Conservation (phyloP, 1,284 basidiomycete genomes). For the Cystobasidium pallidum region DNA sequence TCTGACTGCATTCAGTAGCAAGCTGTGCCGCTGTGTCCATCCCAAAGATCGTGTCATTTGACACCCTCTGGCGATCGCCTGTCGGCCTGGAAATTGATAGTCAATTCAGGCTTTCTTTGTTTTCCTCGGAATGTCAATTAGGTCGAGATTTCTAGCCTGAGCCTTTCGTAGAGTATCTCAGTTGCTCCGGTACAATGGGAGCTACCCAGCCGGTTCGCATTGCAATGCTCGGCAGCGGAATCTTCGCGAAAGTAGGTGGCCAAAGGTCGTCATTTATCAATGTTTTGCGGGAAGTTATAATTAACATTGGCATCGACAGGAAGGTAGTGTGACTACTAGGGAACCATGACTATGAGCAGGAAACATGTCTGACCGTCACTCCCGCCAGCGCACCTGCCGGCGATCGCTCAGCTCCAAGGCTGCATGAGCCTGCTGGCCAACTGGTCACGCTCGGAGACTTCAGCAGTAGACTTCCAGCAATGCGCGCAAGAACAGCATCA, state of each 20-base stretch:
- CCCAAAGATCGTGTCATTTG: too few species aligned
- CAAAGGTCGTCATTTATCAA: background rate
- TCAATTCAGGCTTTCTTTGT: too few species aligned
- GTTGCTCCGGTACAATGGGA: background rate
- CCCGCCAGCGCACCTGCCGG: conserved; percentile 24
- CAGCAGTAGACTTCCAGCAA: background rate
- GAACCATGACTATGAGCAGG: too few species aligned
- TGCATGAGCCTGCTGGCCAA: background rate
- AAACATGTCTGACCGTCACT: too few species aligned
- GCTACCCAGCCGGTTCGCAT: conserved; percentile 12
- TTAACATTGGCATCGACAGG: background rate
- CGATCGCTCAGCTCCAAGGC: background rate
- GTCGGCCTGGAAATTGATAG: too few species aligned
- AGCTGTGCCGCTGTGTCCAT: too few species aligned
- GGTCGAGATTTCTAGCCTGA: too few species aligned
- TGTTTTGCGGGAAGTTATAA: background rate
- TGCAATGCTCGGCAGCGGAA: conserved; percentile 45
- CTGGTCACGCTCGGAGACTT: conserved; percentile 8
- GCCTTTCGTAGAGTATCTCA: too few species aligned
- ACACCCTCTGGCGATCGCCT: too few species aligned
- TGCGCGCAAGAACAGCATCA: background rate
- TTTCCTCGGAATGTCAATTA: too few species aligned
- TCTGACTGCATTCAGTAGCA: too few species aligned
- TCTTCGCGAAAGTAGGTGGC: conserved; percentile 42
- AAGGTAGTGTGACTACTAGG: too few species aligned